Conservation (phyloP, 2,329 filamentous ascomycete genomes). For the Fusarium euwallaceae region DNA sequence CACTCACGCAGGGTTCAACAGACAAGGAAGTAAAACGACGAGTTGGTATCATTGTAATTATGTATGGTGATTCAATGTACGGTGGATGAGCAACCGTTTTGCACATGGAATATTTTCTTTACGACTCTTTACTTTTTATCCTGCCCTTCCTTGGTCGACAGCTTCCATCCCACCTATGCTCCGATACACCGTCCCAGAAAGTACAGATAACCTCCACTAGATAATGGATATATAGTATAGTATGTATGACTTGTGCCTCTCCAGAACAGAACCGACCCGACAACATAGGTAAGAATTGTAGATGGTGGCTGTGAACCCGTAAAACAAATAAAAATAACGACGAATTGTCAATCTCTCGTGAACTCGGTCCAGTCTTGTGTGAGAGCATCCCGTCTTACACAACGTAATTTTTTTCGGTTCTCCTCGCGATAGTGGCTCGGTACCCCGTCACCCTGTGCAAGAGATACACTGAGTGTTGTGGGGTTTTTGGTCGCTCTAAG, state of each 20-base stretch:
- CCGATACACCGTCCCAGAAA: neutral
- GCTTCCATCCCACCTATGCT: constrained; percentile 1
- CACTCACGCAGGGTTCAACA: no score
- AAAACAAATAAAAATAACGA: constrained; percentile 15
- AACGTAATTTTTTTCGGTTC: neutral
- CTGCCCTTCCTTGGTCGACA: constrained; percentile 2
- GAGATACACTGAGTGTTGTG: neutral
- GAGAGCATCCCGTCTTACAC: neutral
- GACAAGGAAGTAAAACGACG: neutral
- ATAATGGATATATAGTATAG: neutral
- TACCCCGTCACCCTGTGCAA: neutral
- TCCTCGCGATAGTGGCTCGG: neutral
- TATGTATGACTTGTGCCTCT: constrained; percentile 6
- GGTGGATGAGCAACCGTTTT: neutral
- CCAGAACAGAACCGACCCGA: neutral
- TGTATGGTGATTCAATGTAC: neutral
- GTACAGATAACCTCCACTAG: neutral
- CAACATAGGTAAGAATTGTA: neutral
- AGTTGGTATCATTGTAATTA: neutral
- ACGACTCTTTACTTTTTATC: neutral
- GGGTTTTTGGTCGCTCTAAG: neutral
- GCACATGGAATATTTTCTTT: constrained; percentile 1
- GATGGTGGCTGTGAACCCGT: constrained; percentile 9
- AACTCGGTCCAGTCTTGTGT: neutral
- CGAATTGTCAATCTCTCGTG: constrained; percentile 3